Base-by-base conservation (phyloP, 768 basidiomycete species). In the Butyriboletus loyo region DNA sequence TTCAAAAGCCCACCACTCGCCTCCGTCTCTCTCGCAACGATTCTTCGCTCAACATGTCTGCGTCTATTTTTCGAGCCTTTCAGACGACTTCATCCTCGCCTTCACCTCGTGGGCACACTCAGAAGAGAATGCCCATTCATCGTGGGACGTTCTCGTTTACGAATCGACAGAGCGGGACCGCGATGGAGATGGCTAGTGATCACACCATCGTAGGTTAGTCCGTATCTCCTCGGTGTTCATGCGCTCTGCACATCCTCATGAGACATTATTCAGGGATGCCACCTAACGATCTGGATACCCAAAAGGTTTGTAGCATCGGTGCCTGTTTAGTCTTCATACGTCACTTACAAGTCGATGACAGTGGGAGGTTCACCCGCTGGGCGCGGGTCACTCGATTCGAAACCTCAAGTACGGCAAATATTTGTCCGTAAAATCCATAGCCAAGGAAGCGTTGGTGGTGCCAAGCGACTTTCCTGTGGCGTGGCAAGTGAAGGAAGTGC, bases 121-220 rank as follows among this genome's bases (percentile, higher is more conserved):
- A 56, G 35, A 65, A 64, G 56, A 63, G 49, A 44, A 54, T 60
- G 9, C 53, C 66, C 39, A 58, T 70, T 19, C 59, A 64, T 43
- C 68, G 68, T 48, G 67, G 67, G 45, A 67, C 66, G 1, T 68
- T 68, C 51, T 56, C 64, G 14, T 64, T 70, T 43, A 25, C 55
- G 53, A 68, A 68, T 42, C 62, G 67, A 46, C 68, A 70, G 55
- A 68, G 68, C 21, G 68, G 67, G 34, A 68, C 67, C 21, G 62
- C 68, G 22, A 64, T 68, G 62, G 67, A 66, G 39, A 54, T 68
- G 62, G 30, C 52, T 0, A 66, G 57, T 21, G 54, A 70, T 28
- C 37, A 66, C 22, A 35, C 49, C 17, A 35, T 67, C 43, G 55
- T 68, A 22, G 67, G 67, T 62, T 31, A 44, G 67, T 55, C 9